A percentile compares a stretch with the other conserved stretches of the same genome.
Evolutionary conservation across 2,329 filamentous ascomycete species (phyloP).

Genomic region (Pezicula neosporulosa): DNA sequence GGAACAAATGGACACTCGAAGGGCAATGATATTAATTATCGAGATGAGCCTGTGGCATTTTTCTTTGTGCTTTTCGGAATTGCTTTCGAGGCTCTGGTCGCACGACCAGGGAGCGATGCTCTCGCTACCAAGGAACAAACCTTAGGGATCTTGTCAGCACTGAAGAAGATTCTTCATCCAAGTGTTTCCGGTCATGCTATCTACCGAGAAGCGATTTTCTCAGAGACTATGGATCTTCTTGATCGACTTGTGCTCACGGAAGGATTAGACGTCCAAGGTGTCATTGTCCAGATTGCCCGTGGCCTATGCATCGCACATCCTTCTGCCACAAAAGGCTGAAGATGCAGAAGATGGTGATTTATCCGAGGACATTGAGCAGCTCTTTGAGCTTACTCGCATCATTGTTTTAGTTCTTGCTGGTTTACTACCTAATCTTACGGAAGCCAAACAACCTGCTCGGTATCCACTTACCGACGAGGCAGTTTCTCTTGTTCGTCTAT

Average conservation of each 20-base stretch:
- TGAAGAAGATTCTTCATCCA: conserved; percentile 93
- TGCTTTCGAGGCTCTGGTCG: conserved; percentile 91
- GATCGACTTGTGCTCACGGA: conserved; percentile 92
- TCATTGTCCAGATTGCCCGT: conserved; percentile 91
- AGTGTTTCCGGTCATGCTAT: conserved; percentile 95
- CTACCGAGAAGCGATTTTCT: conserved; percentile 92
- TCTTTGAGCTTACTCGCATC: conserved; percentile 94
- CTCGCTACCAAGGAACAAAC: conserved; percentile 75
- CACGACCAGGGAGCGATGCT: conserved; percentile 64
- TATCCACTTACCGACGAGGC: conserved; percentile 86
- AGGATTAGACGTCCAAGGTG: conserved; percentile 79
- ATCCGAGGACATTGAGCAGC: conserved; percentile 94
- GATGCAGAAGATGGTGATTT: conserved; percentile 71
- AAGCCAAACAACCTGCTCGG: conserved; percentile 56
- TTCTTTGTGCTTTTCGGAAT: conserved; percentile 98
- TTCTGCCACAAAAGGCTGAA: conserved; percentile 70
- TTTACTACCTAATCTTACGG: conserved; percentile 77
- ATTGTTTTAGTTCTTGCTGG: conserved; percentile 91
- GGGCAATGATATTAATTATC: conserved; percentile 87
- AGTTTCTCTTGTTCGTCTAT: conserved; percentile 72
- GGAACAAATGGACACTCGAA: conserved; percentile 46
- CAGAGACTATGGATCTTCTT: conserved; percentile 93
- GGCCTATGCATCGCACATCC: conserved; percentile 89
- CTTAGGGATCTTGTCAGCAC: conserved; percentile 81
- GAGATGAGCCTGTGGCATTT: conserved; percentile 95